Percentiles rank a stretch among this genome's conserved stretches.
These are phyloP conservation scores for Beauveria sp. DNA, from an alignment of 2,329 filamentous ascomycete species.

Conservation along the genomic window DNA sequence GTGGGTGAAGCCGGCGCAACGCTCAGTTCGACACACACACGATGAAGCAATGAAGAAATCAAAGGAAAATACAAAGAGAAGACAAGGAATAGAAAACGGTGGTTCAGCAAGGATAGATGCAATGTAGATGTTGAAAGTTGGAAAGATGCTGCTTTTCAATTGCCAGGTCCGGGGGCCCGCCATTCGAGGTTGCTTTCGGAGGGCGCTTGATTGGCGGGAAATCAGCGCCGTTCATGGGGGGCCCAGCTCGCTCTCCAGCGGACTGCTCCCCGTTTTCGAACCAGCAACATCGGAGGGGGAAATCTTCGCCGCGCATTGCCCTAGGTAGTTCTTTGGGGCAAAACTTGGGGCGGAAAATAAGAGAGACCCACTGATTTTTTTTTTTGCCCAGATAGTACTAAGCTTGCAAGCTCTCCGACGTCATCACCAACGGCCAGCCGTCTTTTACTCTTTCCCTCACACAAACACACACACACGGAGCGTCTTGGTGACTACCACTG, in stretches of 20 bases:
- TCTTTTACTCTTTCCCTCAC: neutral
- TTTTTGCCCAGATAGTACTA: neutral
- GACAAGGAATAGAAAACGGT: neutral
- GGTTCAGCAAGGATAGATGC: neutral
- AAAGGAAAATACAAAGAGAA: neutral
- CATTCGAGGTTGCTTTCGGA: neutral
- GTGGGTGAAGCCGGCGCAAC: neutral
- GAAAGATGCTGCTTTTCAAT: neutral
- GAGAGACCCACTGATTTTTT: neutral
- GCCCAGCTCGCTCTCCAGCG: neutral
- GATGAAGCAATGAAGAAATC: neutral
- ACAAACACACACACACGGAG: neutral
- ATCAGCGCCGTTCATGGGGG: neutral
- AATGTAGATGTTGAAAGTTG: neutral
- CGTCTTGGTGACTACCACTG: too few species aligned
- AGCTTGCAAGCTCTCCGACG: neutral
- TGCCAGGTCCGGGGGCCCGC: neutral
- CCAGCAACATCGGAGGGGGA: neutral
- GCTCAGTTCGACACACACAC: neutral
- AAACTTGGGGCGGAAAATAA: too few species aligned
- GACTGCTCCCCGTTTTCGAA: neutral
- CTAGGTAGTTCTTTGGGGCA: too few species aligned
- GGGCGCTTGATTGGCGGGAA: slow-evolving; percentile 7
- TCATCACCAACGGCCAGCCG: neutral
- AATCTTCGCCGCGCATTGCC: slow-evolving; percentile 5